phyloP scores from a whole-genome alignment of 768 basidiomycete genomes.

The Mycena alexandri region DNA sequence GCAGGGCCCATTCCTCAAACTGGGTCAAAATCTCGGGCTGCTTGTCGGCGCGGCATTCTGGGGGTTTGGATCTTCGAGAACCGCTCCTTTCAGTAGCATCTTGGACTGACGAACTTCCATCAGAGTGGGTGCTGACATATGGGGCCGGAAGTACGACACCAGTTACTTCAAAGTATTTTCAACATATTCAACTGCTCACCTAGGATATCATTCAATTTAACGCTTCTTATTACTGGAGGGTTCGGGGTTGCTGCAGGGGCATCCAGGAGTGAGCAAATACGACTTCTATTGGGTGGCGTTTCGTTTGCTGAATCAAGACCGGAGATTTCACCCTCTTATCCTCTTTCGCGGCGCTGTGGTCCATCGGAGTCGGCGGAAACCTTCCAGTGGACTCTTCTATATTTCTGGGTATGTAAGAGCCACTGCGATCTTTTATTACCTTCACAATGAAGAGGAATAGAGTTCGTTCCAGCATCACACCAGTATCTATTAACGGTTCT shows the following conservation, averaged over 20 bases:
- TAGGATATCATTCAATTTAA: slow-evolving; percentile 44
- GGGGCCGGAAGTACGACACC: slow-evolving; percentile 16
- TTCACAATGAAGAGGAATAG: slow-evolving; percentile 43
- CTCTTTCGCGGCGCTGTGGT: slow-evolving; percentile 58
- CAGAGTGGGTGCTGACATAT: slow-evolving; percentile 18
- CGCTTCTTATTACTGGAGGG: slow-evolving; percentile 64
- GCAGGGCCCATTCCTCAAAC: slow-evolving; percentile 60
- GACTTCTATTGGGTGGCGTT: too few species aligned
- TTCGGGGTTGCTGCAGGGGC: slow-evolving; percentile 67
- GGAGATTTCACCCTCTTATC: slow-evolving; percentile 60
- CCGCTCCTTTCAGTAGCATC: too few species aligned
- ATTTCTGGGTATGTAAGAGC: slow-evolving; percentile 55
- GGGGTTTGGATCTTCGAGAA: not conserved
- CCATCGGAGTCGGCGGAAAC: slow-evolving; percentile 68
- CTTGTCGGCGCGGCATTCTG: slow-evolving; percentile 52
- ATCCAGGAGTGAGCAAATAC: slow-evolving; percentile 45
- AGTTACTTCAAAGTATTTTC: too few species aligned
- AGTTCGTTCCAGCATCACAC: slow-evolving; percentile 64
- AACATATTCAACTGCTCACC: too few species aligned
- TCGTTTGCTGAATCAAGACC: too few species aligned
- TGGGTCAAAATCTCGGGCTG: slow-evolving; percentile 67
- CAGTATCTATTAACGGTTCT: slow-evolving; percentile 71
- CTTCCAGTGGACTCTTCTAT: slow-evolving; percentile 68
- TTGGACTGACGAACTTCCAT: not conserved
- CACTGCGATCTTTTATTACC: slow-evolving; percentile 15